A percentile compares a stretch with the other conserved stretches of the same genome.
Conservation (phyloP, 352 stramenopile genomes). For the Pythium dissimile region DNA sequence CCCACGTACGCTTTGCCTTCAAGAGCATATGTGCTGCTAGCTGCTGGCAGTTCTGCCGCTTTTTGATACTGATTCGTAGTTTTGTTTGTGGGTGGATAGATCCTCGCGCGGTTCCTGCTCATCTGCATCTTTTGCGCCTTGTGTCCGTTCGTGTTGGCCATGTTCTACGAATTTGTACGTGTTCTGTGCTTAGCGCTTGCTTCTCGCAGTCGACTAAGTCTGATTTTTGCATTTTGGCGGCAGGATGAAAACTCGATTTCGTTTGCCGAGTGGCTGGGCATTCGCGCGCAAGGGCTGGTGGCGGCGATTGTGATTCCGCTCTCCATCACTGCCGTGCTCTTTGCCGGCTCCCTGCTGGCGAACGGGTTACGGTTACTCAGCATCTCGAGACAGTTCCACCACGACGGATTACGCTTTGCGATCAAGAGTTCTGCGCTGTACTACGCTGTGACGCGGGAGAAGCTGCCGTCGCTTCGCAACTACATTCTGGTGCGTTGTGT, state of each 20-base stretch:
- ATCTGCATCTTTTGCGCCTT: slow-evolving; percentile 85
- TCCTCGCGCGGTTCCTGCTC: slow-evolving; percentile 83
- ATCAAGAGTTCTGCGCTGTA: slow-evolving; percentile 83
- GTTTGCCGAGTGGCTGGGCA: slow-evolving; percentile 81
- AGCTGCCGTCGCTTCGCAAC: slow-evolving; percentile 74
- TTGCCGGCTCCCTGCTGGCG: slow-evolving; percentile 69
- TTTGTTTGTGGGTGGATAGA: slow-evolving; percentile 31
- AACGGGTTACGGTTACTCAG: slow-evolving; percentile 75
- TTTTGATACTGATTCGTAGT: no score
- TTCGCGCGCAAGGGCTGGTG: slow-evolving; percentile 59
- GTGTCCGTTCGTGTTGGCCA: slow-evolving; percentile 73
- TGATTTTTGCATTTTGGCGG: background rate
- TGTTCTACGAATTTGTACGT: slow-evolving; percentile 83
- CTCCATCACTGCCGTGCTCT: slow-evolving; percentile 67
- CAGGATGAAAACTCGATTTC: slow-evolving; percentile 80
- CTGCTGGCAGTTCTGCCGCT: slow-evolving; percentile 1
- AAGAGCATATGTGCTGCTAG: background rate
- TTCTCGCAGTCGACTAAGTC: background rate
- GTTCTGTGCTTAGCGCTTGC: no score
- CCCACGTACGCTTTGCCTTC: slow-evolving; percentile 64
- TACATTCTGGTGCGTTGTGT: slow-evolving; percentile 60
- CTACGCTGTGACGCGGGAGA: slow-evolving; percentile 70
- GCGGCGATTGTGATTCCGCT: slow-evolving; percentile 60
- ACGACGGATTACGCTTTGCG: slow-evolving; percentile 67
- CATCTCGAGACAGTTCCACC: slow-evolving; percentile 73